Conservation (phyloP, 148 eudicot species). For the Amaranthus palmeri region DNA sequence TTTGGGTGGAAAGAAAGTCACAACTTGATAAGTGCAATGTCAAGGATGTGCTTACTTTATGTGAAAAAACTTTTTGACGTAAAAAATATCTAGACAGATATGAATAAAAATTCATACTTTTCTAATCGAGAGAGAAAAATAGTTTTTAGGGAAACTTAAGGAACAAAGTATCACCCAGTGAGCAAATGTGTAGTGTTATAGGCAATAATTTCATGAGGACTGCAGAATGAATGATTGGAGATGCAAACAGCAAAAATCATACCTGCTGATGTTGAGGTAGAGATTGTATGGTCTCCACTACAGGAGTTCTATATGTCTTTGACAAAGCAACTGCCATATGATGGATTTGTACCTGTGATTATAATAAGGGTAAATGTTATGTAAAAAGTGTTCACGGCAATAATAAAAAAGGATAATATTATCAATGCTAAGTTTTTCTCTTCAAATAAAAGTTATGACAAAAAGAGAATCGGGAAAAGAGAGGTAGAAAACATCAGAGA, state of each 20-base stretch:
- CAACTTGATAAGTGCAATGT: too few relatives aligned
- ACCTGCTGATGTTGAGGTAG: constrained; percentile 99
- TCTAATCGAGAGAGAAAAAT: too few relatives aligned
- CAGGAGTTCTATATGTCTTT: constrained; percentile 65
- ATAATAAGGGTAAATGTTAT: constrained; percentile 7
- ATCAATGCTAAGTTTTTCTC: not conserved
- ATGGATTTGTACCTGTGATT: constrained; percentile 68
- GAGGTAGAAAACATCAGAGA: not conserved
- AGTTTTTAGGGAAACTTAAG: too few relatives aligned
- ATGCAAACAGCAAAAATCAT: constrained; percentile 1
- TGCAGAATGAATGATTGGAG: not conserved
- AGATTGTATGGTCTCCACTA: constrained; percentile 78
- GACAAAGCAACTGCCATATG: constrained; percentile 91
- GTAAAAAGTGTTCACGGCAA: not conserved
- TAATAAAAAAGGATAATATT: not conserved
- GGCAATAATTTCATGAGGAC: not conserved
- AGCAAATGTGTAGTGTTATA: not conserved
- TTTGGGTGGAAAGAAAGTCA: too few relatives aligned
- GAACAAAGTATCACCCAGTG: too few relatives aligned
- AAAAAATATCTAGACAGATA: too few relatives aligned
- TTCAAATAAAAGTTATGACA: too few relatives aligned
- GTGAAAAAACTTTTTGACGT: too few relatives aligned
- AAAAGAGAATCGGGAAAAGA: not conserved
- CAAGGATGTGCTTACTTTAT: too few relatives aligned
- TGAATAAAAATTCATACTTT: too few relatives aligned